Evolutionary conservation across 1,139 yeast species (phyloP).

Genomic region (Taiozyma sp.): DNA sequence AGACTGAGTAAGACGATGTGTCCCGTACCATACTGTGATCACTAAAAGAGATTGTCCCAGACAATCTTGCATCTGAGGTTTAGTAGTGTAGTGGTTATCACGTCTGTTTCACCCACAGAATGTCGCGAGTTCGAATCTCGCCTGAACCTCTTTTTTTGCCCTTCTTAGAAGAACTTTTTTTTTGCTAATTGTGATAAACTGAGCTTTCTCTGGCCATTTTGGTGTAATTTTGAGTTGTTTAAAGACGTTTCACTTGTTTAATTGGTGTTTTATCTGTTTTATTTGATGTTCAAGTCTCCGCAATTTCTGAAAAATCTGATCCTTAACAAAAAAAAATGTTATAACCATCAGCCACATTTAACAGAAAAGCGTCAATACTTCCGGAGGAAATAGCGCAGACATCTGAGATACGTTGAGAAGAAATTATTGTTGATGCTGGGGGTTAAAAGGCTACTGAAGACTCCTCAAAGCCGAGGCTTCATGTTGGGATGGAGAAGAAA

Average conservation of each 20-base stretch:
- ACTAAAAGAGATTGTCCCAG: not conserved
- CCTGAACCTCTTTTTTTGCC: conserved; percentile 22
- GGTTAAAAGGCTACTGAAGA: not conserved
- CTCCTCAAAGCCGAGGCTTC: not conserved
- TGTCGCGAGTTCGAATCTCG: conserved; percentile 32
- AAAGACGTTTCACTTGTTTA: too few species aligned
- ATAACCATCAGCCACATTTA: not conserved
- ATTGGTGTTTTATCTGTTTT: not conserved
- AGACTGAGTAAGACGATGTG: too few species aligned
- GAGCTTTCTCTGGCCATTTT: not conserved
- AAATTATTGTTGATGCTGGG: not conserved
- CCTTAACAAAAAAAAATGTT: not conserved
- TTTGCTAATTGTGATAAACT: not conserved
- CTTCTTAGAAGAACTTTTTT: not conserved
- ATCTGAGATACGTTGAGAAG: not conserved
- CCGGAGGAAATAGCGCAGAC: too few species aligned
- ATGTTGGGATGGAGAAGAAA: not conserved
- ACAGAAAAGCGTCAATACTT: not conserved
- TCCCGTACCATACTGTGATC: too few species aligned
- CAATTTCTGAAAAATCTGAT: not conserved
- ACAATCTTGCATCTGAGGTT: conserved; percentile 13
- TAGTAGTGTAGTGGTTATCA: conserved; percentile 31
- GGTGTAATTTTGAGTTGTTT: not conserved
- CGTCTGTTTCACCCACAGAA: conserved; percentile 31
- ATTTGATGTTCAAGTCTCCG: not conserved